Conservation (phyloP, 805 yeast genomes). For the Suhomyces pyralidae region DNA sequence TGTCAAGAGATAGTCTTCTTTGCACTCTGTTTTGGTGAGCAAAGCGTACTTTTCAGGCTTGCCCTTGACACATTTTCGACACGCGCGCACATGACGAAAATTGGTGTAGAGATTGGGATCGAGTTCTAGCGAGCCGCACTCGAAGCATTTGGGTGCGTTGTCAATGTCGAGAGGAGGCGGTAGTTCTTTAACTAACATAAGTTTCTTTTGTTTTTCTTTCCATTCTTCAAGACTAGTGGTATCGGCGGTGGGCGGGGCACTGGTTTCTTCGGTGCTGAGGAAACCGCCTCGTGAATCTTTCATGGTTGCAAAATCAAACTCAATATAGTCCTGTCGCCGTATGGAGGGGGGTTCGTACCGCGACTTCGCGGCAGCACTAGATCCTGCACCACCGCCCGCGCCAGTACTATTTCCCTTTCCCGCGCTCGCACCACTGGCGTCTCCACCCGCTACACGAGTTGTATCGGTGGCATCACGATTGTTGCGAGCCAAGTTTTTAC, state of each 20-base stretch:
- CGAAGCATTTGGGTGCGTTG: conserved; percentile 77
- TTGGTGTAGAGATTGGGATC: conserved; percentile 67
- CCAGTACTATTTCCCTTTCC: neutral
- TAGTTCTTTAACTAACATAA: conserved; percentile 44
- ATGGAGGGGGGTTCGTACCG: conserved; percentile 36
- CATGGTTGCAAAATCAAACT: conserved; percentile 89
- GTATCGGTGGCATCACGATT: conserved; percentile 34
- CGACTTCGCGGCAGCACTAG: neutral
- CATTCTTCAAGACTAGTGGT: conserved; percentile 41
- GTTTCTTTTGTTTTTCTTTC: conserved; percentile 41
- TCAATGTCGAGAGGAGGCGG: conserved; percentile 73
- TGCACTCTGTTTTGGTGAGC: conserved; percentile 92
- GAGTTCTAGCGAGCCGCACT: conserved; percentile 77
- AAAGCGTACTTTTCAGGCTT: conserved; percentile 86
- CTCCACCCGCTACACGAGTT: neutral
- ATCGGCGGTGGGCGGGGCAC: conserved; percentile 52
- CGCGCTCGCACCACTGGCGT: neutral
- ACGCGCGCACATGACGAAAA: conserved; percentile 69
- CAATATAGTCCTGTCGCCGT: conserved; percentile 65
- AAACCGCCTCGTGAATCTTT: conserved; percentile 87
- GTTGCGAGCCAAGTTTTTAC: conserved; percentile 30
- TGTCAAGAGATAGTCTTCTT: conserved; percentile 86
- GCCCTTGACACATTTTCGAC: conserved; percentile 69
- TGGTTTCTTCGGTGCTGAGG: conserved; percentile 33
- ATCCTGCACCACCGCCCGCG: neutral